Evolutionary conservation across 768 basidiomycete genomes (phyloP), one percentile per base, ranked within the genome.

Genomic region (Boletus coccyginus): DNA sequence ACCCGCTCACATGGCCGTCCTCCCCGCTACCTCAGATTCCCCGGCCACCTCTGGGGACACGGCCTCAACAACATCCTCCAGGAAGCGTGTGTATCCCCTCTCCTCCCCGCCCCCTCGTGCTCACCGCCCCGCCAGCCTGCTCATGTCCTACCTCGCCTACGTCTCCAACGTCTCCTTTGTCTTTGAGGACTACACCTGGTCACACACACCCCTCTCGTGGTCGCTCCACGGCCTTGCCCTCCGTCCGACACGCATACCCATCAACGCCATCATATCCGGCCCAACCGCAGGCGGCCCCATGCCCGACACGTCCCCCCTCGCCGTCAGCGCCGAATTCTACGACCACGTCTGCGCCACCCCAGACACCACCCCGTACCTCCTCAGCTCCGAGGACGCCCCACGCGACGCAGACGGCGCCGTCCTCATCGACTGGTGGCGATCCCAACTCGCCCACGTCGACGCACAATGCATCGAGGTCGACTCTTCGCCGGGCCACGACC

Each of bases 131-230:
- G 7, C 8, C 52, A 82, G 81, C 5, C 58, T 83, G 17, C 58
- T 85, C 33, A 74, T 81, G 66, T 78, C 79, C 29, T 78, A 84
- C 61, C 66, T 85, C 16, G 82, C 84, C 1, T 76, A 80, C 46
- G 63, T 67, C 38, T 65, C 80, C 12, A 77, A 81, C 56, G 70
- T 83, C 14, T 79, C 81, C 1, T 86, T 78, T 53, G 84, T 86
- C 2, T 87, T 86, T 54, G 81, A 84, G 55, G 83, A 85, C 62
- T 85, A 84, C 55, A 75, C 75, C 36, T 86, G 83, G 83, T 84
- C 84, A 0, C 80, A 78, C 46, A 59, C 73, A 0, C 79, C 83
- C 3, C 66, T 82, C 32, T 78, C 79, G 4, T 85, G 81, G 66
- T 80, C 81, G 3, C 50, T 84, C 1, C 82, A 84, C 57, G 81